phyloP scores from a whole-genome alignment of 306 rosid species.

The Spatholobus suberectus region DNA sequence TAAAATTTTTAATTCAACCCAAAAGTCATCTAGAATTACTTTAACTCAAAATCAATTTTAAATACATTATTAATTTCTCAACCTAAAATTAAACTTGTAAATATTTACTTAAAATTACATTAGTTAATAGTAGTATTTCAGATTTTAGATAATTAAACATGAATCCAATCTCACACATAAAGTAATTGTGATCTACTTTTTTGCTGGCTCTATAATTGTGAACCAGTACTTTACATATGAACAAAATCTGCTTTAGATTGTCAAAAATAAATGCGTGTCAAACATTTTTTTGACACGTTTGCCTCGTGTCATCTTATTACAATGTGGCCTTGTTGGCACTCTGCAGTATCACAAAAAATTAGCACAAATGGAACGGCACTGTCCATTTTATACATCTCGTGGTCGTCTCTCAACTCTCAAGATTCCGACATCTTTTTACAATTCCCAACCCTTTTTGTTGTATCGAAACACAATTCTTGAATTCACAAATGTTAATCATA shows the following conservation, averaged over 20 bases:
- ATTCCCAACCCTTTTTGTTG: background rate
- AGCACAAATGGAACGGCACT: background rate
- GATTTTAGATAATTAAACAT: background rate
- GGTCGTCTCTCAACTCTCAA: conserved; percentile 13
- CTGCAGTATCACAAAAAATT: conserved; percentile 7
- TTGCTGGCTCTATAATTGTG: background rate
- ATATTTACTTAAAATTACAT: background rate
- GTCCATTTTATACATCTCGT: background rate
- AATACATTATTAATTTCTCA: no score
- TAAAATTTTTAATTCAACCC: no score
- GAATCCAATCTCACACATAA: background rate
- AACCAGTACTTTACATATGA: background rate
- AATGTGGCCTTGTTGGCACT: conserved; percentile 6
- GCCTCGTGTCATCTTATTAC: background rate
- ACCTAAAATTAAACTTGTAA: no score
- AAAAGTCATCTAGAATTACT: no score
- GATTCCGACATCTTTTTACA: conserved; percentile 17
- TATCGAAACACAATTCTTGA: background rate
- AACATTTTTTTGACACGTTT: conserved; percentile 21
- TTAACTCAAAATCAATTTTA: no score
- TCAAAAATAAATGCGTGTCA: background rate
- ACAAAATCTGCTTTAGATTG: background rate
- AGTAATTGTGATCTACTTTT: background rate
- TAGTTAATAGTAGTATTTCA: background rate
- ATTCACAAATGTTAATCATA: background rate